phyloP scores from a whole-genome alignment of 495 filamentous ascomycete genomes.

The Clavariopsis aquatica region DNA sequence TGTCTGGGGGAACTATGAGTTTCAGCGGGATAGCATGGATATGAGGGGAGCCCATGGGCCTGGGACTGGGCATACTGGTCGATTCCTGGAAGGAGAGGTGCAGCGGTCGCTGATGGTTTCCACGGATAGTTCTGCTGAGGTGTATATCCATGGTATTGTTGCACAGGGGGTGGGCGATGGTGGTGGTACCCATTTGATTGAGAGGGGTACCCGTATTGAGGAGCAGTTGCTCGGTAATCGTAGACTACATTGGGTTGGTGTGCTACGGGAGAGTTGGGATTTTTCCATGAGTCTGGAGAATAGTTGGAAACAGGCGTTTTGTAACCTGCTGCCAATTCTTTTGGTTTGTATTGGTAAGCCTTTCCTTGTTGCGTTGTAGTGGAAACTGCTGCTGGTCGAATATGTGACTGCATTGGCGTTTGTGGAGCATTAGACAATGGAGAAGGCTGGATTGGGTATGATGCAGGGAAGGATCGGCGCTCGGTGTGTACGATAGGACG shows the following conservation, averaged over 20 bases:
- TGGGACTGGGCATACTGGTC: conserved; percentile 20
- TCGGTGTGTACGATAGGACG: conserved; percentile 38
- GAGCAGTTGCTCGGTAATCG: conserved; percentile 20
- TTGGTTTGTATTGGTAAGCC: conserved; percentile 47
- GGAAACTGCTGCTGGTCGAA: conserved; percentile 16
- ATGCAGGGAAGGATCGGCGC: conserved; percentile 32
- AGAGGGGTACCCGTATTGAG: conserved; percentile 33
- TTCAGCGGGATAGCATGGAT: conserved; percentile 27
- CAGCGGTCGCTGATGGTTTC: conserved; percentile 9
- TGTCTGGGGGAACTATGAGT: not conserved
- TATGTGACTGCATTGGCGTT: conserved; percentile 13
- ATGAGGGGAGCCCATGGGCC: conserved; percentile 13
- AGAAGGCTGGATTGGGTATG: conserved; percentile 32
- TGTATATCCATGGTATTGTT: not conserved
- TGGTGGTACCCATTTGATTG: conserved; percentile 9
- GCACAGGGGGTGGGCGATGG: conserved; percentile 9
- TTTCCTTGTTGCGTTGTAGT: not conserved
- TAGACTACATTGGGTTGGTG: conserved; percentile 36
- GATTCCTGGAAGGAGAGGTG: conserved; percentile 4
- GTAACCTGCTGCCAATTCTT: conserved; percentile 17
- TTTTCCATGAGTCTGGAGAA: conserved; percentile 29
- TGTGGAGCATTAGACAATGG: conserved; percentile 24
- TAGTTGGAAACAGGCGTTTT: conserved; percentile 26
- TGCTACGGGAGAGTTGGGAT: conserved; percentile 32
- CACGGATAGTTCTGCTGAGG: conserved; percentile 3